Conservation (phyloP, 306 rosid species). For the Cajanus cajan region DNA sequence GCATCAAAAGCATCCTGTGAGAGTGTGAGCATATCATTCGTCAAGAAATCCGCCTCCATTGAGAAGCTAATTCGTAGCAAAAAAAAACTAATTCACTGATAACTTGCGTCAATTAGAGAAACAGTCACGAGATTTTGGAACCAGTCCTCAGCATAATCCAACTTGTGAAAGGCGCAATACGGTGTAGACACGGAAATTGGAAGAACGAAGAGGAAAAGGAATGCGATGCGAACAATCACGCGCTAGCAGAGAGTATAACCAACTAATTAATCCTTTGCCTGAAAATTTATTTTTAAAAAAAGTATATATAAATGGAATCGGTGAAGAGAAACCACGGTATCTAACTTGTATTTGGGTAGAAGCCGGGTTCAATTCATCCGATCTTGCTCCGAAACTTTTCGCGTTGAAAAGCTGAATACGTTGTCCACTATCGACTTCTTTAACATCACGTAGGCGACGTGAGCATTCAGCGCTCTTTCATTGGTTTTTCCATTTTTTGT, state of each 20-base stretch:
- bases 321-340: neutral
- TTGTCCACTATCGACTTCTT: neutral
- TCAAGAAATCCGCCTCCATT: constrained; percentile 73
- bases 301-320: neutral
- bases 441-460: neutral
- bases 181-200: neutral
- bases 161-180: neutral
- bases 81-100: constrained; percentile 18
- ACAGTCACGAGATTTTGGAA: neutral
- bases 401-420: neutral
- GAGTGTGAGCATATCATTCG: constrained; percentile 45
- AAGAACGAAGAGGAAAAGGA: neutral
- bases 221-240: neutral
- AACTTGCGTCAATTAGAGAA: neutral
- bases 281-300: neutral
- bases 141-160: neutral
- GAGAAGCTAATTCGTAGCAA: constrained; percentile 25
- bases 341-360: neutral
- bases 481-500: neutral
- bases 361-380: neutral
- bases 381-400: constrained; percentile 12
- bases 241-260: neutral
- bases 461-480: neutral
- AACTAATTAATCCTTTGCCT: neutral
- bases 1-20: constrained; percentile 52